Percentiles rank a stretch among this genome's conserved stretches.
Evolutionary conservation across 2,329 filamentous ascomycete species (phyloP).

Genomic region (Aspergillus candidus): DNA sequence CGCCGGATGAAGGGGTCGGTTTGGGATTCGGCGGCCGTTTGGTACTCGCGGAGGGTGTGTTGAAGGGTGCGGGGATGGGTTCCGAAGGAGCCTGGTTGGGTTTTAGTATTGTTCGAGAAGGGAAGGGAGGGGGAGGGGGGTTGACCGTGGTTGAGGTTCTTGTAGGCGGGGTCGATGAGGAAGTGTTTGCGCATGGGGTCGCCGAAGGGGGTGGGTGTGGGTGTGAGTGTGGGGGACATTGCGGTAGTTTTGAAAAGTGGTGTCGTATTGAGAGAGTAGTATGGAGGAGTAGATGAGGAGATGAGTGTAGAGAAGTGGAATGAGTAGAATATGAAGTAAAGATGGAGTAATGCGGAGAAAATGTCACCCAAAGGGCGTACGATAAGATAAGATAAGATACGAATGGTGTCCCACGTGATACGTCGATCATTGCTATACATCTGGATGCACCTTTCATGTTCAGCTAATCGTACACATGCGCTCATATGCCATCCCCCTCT

Average conservation of each 20-base stretch:
- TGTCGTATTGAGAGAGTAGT: not conserved
- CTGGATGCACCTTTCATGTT: no score
- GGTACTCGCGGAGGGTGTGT: conserved; percentile 55
- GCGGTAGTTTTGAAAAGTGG: not conserved
- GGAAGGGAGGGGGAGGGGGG: conserved; percentile 3
- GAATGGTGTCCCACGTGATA: no score
- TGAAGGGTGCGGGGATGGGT: conserved; percentile 61
- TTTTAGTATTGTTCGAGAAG: not conserved
- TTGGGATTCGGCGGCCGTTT: conserved; percentile 58
- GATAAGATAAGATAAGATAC: no score
- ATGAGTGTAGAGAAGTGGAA: no score
- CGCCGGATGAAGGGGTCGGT: conserved; percentile 75
- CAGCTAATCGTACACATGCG: not conserved
- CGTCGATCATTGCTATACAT: no score
- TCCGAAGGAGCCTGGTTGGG: conserved; percentile 61
- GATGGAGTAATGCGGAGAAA: no score
- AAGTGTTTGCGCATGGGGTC: conserved; percentile 58
- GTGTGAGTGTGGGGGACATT: conserved; percentile 1
- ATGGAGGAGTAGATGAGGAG: not conserved
- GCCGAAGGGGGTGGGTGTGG: conserved; percentile 41
- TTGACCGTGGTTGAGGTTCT: conserved; percentile 72
- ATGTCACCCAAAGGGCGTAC: no score
- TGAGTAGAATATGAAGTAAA: no score
- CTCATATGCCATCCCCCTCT: not conserved
- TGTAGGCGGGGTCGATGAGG: conserved; percentile 60